Evolutionary conservation across 2,329 filamentous ascomycete species (phyloP), one percentile per base, ranked within the genome.

Genomic region (Coniella lustricola): DNA sequence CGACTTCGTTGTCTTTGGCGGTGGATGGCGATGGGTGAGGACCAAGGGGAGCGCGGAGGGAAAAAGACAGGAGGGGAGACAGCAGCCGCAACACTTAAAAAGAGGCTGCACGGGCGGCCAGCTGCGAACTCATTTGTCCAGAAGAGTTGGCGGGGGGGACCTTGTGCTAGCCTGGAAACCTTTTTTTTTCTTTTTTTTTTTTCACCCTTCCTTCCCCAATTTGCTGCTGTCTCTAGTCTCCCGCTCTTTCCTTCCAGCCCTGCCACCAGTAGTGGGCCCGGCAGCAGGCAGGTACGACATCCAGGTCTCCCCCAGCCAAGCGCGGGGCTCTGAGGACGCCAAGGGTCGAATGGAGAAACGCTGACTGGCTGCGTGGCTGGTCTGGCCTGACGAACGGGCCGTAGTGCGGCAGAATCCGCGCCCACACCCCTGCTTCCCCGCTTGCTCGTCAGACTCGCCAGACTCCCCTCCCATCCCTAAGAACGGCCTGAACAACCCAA

Each of bases 1-100:
- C 76, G 79, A 82, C 79, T 82, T 82, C 76, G 78, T 82, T 81
- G 79, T 82, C 79, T 81, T 62, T 62, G 58, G 59, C 56, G 54
- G 60, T 58, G 56, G 56, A 56, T 60, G 54, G 59, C 60, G 65
- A 60, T 60, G 59, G 56, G 63, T 58, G 59, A 62, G 58, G 57
- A 61, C 59, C 56, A 57, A 61, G 59, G 59, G 57, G 58, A 57
- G 59, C 54, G 59, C 55, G 59, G 56, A 60, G 57, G 59, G 57
- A 54, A 55, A 39, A 50, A 53, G 52, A 50, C 56, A 54, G 51
- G 57, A 57, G 56, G 37, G 44, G 48, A 54, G 48, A 45, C 50
- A 47, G 49, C 25, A 29, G 10, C 25, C 25, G n/a, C n/a, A 5
- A 29, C 10, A 29, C 10, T 29, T 10, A 29, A 29, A 5, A 5